Evolutionary conservation across 441 rosid genomes (phyloP).

Genomic region (Flueggea neowawraea): DNA sequence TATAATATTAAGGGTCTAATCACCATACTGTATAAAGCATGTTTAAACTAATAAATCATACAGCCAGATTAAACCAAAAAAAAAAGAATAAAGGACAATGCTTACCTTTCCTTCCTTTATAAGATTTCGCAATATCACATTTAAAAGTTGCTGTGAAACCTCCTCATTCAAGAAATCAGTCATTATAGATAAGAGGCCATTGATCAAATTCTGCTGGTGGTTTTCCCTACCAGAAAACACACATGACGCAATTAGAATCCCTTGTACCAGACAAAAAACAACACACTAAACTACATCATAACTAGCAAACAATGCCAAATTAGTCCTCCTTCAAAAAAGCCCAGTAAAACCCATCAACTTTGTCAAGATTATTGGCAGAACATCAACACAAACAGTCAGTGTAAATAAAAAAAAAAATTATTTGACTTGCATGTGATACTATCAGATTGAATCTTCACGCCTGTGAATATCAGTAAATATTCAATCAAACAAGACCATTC

Average conservation of each 20-base stretch:
- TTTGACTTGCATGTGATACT: too few species aligned
- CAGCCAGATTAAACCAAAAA: not conserved
- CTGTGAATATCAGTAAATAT: too few species aligned
- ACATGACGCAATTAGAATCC: conserved; percentile 8
- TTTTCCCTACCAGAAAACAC: conserved; percentile 46
- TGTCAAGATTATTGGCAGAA: too few species aligned
- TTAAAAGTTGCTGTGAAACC: conserved; percentile 50
- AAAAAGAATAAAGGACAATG: conserved; percentile 11
- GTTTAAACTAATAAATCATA: not conserved
- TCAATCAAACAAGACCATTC: too few species aligned
- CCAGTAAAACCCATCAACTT: not conserved
- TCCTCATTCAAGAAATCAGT: conserved; percentile 70
- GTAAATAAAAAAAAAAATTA: too few species aligned
- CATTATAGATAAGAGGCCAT: conserved; percentile 67
- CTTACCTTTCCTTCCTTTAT: conserved; percentile 64
- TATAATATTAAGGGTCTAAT: too few species aligned
- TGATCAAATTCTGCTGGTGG: conserved; percentile 53
- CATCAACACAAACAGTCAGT: too few species aligned
- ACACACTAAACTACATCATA: too few species aligned
- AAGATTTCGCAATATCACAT: conserved; percentile 70
- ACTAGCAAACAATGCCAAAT: too few species aligned
- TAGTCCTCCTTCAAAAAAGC: too few species aligned
- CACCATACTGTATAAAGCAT: not conserved
- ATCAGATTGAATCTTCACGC: too few species aligned
- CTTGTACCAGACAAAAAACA: too few species aligned